These are phyloP conservation scores for Xylaria acuta DNA, from an alignment of 495 filamentous ascomycete genomes.

Conservation along the genomic window DNA sequence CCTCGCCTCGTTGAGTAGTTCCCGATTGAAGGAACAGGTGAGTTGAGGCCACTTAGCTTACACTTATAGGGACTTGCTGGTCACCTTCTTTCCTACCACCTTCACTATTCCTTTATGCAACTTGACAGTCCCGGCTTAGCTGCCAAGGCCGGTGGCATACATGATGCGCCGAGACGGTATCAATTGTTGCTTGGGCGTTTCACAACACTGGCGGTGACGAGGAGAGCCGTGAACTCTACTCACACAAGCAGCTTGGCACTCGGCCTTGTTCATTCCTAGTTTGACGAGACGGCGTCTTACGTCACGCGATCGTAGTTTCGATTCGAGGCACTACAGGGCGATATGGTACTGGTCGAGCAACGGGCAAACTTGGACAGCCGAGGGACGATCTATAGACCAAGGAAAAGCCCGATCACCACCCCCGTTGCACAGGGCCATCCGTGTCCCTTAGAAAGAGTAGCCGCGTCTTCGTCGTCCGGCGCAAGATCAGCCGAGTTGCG, in stretches of 20 bases:
- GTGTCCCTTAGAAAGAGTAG: neutral
- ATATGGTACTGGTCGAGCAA: neutral
- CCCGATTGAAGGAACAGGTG: neutral
- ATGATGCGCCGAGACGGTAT: conserved; percentile 24
- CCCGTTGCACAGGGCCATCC: conserved; percentile 3
- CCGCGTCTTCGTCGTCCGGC: conserved; percentile 1
- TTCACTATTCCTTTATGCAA: neutral
- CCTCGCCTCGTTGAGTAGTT: neutral
- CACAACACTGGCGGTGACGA: conserved; percentile 31
- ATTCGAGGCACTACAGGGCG: conserved; percentile 15
- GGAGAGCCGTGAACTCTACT: conserved; percentile 10
- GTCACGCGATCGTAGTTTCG: neutral
- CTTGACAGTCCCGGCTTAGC: conserved; percentile 20
- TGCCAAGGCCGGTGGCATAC: conserved; percentile 31
- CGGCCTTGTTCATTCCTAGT: conserved; percentile 15
- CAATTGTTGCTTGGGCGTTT: conserved; percentile 27
- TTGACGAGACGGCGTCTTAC: conserved; percentile 17
- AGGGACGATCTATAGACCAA: neutral
- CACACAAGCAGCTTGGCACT: conserved; percentile 27
- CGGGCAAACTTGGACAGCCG: conserved; percentile 3
- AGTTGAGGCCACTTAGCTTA: neutral
- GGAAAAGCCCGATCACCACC: neutral
- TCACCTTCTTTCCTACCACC: conserved; percentile 1
- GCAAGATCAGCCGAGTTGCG: conserved; percentile 6
- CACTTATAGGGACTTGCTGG: neutral